Conservation (phyloP, 495 filamentous ascomycete species). For the Xylaria curta region DNA sequence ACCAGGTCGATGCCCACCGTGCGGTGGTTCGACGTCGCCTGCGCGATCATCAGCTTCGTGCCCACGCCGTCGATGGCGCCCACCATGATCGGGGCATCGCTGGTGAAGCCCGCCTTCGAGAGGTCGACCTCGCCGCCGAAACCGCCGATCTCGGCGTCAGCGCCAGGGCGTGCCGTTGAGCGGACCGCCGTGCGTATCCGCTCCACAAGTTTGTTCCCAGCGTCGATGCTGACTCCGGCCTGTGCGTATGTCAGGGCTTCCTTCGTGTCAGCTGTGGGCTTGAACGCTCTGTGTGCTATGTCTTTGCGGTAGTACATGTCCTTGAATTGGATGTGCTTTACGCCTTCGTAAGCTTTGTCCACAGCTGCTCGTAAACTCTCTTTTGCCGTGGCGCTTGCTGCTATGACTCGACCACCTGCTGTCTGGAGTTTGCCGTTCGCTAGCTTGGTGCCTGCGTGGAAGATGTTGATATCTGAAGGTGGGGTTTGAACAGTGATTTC, state of each 20-base stretch:
- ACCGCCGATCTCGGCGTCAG: constrained; percentile 89
- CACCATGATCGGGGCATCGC: constrained; percentile 75
- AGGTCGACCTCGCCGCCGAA: constrained; percentile 93
- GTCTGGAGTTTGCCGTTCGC: constrained; percentile 69
- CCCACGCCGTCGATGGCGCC: constrained; percentile 95
- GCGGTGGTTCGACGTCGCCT: constrained; percentile 83
- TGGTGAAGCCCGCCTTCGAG: constrained; percentile 72
- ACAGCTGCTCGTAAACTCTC: constrained; percentile 79
- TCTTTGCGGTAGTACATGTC: constrained; percentile 93
- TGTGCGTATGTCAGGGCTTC: constrained; percentile 86
- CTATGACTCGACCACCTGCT: constrained; percentile 89
- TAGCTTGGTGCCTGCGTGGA: constrained; percentile 89
- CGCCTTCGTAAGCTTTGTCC: constrained; percentile 78
- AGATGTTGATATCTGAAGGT: constrained; percentile 68
- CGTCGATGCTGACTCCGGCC: constrained; percentile 90
- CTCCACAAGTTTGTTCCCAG: constrained; percentile 88
- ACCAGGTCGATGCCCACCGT: constrained; percentile 96
- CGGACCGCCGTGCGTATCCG: constrained; percentile 84
- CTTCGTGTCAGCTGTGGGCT: constrained; percentile 46
- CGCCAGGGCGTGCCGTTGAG: constrained; percentile 80
- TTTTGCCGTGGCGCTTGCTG: constrained; percentile 76
- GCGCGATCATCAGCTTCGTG: constrained; percentile 95
- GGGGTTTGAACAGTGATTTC: constrained; percentile 63
- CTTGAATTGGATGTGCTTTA: constrained; percentile 80
- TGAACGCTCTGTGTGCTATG: constrained; percentile 78